Base-by-base conservation (phyloP, 2,329 filamentous ascomycete genomes). In the Sarocladium strictum region DNA sequence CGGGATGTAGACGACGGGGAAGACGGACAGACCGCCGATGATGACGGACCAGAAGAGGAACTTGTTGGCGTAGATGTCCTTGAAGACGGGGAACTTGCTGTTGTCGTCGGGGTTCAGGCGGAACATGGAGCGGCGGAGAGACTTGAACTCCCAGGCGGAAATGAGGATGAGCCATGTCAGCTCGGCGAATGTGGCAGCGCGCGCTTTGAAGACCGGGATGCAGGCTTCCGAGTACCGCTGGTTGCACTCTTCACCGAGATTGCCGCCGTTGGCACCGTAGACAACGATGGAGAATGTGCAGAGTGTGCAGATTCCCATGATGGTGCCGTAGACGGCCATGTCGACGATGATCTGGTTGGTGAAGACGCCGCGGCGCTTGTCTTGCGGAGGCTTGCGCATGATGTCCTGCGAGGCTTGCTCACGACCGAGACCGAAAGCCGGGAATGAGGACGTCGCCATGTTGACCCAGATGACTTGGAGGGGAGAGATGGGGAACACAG, bases 401-500 rank as follows among this genome's bases (percentile, higher is more conserved):
- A 96, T 85, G 64, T 93, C 87, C 2, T 81, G 78, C 0, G 85
- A 82, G 0, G 89, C 89, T 43, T 78, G 73, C 69, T 96, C 90
- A 61, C 90, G 86, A 19, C 90, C 90, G 1, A 96, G 81, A 41
- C 90, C 91, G 74, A 96, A 94, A 56, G 92, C 91, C 1, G 90
- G 90, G 68, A 94, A 84, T 1, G 86, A 89, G 38, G 89, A 93
- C 0, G 91, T 96, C 54, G 94, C 43, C 87, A 96, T 93, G 70
- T 96, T 96, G 68, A 96, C 90, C 90, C 90, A 96, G 56, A 96
- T 80, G 58, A 96, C 93, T 63, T 96, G 86, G 11, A 96, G 83
- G 0, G 91, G 90, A 0, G 89, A 84, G 43, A 96, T 81, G 3
- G 90, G 91, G 68, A 95, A 96, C 10, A 96, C 90, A 0, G 90